A percentile compares a stretch with the other conserved stretches of the same genome.
Evolutionary conservation across 768 basidiomycete species (phyloP).

Genomic region (Piloderma croceum): DNA sequence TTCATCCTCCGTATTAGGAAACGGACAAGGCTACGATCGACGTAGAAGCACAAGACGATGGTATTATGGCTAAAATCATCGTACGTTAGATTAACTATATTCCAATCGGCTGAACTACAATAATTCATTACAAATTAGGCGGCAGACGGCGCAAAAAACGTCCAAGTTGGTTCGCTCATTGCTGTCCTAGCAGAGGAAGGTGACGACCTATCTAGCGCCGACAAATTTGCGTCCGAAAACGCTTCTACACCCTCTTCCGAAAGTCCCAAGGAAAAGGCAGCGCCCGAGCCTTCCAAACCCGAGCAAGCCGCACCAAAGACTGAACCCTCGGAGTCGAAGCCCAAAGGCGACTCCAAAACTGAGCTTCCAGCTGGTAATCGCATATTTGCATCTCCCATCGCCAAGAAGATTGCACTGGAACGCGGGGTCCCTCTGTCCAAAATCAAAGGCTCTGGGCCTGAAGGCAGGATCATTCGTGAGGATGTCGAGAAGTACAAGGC

Average conservation of each 20-base stretch:
- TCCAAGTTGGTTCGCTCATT: constrained; percentile 83
- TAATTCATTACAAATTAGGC: constrained; percentile 31
- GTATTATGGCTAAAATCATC: constrained; percentile 93
- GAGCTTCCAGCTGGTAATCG: constrained; percentile 66
- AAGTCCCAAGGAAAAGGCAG: constrained; percentile 28
- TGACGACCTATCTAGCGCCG: constrained; percentile 84
- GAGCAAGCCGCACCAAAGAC: constrained; percentile 26
- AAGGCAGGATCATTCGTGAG: constrained; percentile 89
- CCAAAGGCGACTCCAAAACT: constrained; percentile 40
- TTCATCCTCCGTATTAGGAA: constrained; percentile 53
- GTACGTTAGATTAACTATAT: constrained; percentile 40
- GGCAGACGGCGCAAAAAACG: constrained; percentile 78
- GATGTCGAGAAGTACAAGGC: constrained; percentile 91
- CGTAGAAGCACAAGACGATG: constrained; percentile 98
- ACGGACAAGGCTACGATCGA: constrained; percentile 99
- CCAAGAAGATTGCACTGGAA: constrained; percentile 95
- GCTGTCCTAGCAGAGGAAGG: constrained; percentile 93
- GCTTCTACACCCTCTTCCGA: constrained; percentile 15
- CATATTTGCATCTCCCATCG: constrained; percentile 92
- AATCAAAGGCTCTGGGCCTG: constrained; percentile 90
- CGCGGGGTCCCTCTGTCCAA: constrained; percentile 85
- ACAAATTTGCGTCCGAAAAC: constrained; percentile 51
- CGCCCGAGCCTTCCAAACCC: constrained; percentile 39
- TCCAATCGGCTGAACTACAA: neutral
- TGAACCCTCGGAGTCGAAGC: constrained; percentile 24